Base-by-base conservation (phyloP, 352 stramenopile genomes). In the Detonula confervacea region DNA sequence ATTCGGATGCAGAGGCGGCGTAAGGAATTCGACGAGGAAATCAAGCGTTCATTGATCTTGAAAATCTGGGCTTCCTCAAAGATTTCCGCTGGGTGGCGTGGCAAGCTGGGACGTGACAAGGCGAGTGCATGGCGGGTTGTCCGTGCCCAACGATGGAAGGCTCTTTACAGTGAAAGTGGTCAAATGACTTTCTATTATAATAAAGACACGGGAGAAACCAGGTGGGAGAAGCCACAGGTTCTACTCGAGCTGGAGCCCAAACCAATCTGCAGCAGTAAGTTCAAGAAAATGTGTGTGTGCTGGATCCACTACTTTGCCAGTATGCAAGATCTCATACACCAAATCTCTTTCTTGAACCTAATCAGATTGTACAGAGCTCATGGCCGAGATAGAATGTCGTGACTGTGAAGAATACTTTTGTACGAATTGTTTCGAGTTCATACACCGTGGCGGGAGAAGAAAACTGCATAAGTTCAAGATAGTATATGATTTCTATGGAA, bases 381-480 rank as follows among this genome's bases (percentile, higher is more conserved):
- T 89, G 51, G 90, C 90, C n/a, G 78, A 95, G 64, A 81, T 96
- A 20, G 96, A 98, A 73, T 98, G 96, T 75, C 84, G 84, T 20
- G 89, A 96, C 64, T 98, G 95, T 63, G 81, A 81, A 22, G 96
- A 98, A 71, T 89, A 95, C 77, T 98, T 94, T 74, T 98, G 95
- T 78, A 86, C 91, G 39, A 74, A 87, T 79, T 98, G 95, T 86
- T 98, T 87, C 84, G 18, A 91, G 14, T 90, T 91, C 39, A 95
- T 98, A 56, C 95, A 98, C 65, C 88, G 87, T 9, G 95, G 95
- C 42, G 95, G 95, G 20, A 91, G 91, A 55, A 86, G 95, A 29
- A 84, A 88, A 29, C 18, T 63, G 1, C 95, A 98, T 84, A 73
- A 81, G 18, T 98, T 97, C 73, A 90, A 95, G 46, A 87, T 89